Base-by-base conservation (phyloP, 129 eudicot species). In the Heracleum sosnowskyi region DNA sequence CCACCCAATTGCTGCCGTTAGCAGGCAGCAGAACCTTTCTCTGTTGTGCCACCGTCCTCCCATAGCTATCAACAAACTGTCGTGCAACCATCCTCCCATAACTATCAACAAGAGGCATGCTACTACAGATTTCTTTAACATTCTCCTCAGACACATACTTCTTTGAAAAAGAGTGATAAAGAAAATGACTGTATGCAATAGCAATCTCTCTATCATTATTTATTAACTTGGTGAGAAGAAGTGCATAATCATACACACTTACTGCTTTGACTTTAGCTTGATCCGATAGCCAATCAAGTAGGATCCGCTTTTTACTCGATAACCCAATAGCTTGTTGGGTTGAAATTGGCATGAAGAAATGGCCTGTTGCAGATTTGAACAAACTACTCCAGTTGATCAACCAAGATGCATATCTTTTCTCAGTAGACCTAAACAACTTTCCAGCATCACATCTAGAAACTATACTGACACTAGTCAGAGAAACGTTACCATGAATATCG, bases 21-120 rank as follows among this genome's bases (percentile, higher is more conserved):
- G 88, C 88, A 66, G 95, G 91, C 11, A 84, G 88, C 17, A 90
- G 85, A 66, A 90, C 86, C 6, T 86, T 84, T 20, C 37, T 68
- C 75, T 87, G 53, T 15, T 28, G 26, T 24, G 8, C 31, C 16
- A 26, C 47, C 34, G 87, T 81, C 16, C 37, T 16, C n/a, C 91
- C 88, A 46, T 87, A 85, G 28, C 74, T 82, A 79, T 90, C 80
- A 15, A 87, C 80, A 0, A 87, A 81, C 75, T 87, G 53, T 15
- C 24, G 26, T 24, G 8, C 31, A 11, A 26, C 47, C 34, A 90
- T 83, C 16, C 37, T 20, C n/a, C 91, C 88, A 46, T 87, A 85
- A 34, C 74, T 82, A 79, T 90, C 80, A 15, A 87, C 80, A 0
- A 87, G 82, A 1, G 90, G 91, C 90, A 90, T 83, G 2, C 9